These are phyloP conservation scores for Podaxis sp. DNA, from an alignment of 768 basidiomycete genomes.

Conservation along the genomic window DNA sequence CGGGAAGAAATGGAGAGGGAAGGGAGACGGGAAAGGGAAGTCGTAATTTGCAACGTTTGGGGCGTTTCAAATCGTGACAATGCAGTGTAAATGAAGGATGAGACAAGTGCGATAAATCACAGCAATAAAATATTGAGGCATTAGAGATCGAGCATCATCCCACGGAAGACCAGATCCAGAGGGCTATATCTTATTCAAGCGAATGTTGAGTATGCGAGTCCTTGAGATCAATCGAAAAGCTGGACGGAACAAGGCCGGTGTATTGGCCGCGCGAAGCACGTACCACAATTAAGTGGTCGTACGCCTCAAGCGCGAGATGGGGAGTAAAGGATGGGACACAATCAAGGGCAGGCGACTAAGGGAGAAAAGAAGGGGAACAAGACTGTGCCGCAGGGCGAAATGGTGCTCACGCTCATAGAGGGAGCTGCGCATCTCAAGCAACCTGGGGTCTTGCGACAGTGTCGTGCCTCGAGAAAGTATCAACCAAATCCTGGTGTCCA, in stretches of 20 bases:
- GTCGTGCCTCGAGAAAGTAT: slow-evolving; percentile 49
- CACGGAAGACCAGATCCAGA: slow-evolving; percentile 18
- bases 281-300: slow-evolving; percentile 84
- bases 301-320: slow-evolving; percentile 62
- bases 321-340: slow-evolving; percentile 48
- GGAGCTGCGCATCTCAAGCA: slow-evolving; percentile 53
- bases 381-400: slow-evolving; percentile 51
- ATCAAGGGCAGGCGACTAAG: slow-evolving; percentile 35
- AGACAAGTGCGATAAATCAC: slow-evolving; percentile 27
- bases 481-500: slow-evolving; percentile 33
- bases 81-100: slow-evolving; percentile 20
- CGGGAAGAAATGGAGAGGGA: slow-evolving; percentile 9
- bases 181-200: slow-evolving; percentile 15
- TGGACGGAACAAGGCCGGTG: slow-evolving; percentile 57
- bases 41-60: slow-evolving; percentile 23
- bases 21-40: slow-evolving; percentile 15
- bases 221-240: slow-evolving; percentile 27
- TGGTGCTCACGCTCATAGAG: slow-evolving; percentile 53
- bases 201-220: slow-evolving; percentile 20
- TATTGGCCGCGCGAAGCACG: slow-evolving; percentile 78
- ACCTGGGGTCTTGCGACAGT: slow-evolving; percentile 67
- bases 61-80: slow-evolving; percentile 25
- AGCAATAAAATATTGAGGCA: slow-evolving; percentile 36
- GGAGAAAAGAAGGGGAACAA: slow-evolving; percentile 51
- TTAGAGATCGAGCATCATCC: slow-evolving; percentile 27